phyloP scores from a whole-genome alignment of 768 basidiomycete genomes.

The Russula lepida region DNA sequence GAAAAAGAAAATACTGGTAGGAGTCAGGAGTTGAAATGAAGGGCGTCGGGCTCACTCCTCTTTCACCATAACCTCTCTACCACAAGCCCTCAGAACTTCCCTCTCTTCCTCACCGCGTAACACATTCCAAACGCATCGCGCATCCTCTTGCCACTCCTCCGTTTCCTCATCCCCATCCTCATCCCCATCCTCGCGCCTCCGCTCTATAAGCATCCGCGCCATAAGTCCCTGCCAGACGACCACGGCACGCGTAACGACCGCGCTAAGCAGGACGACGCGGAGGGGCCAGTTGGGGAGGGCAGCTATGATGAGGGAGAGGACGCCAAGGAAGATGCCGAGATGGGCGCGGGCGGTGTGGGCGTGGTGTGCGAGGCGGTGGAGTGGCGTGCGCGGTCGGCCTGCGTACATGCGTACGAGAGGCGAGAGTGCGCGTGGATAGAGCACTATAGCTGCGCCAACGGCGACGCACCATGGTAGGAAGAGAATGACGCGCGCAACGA shows the following conservation, averaged over 20 bases:
- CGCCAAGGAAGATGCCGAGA: slow-evolving; percentile 13
- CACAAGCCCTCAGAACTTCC: slow-evolving; percentile 6
- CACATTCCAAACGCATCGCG: slow-evolving; percentile 16
- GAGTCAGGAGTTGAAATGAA: neutral
- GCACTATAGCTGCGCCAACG: slow-evolving; percentile 13
- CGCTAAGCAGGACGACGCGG: neutral
- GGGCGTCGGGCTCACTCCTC: neutral
- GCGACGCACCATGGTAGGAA: slow-evolving; percentile 18
- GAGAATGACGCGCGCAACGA: slow-evolving; percentile 7
- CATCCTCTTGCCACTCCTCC: slow-evolving; percentile 14
- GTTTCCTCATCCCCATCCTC: neutral
- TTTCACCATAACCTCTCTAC: neutral
- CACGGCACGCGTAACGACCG: neutral
- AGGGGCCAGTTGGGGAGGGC: neutral
- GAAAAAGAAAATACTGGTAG: neutral
- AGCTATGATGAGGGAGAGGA: neutral
- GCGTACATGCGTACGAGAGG: slow-evolving; percentile 10
- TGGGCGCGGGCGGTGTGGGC: slow-evolving; percentile 17
- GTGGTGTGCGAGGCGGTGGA: slow-evolving; percentile 20
- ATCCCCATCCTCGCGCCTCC: neutral
- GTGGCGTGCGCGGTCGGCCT: neutral
- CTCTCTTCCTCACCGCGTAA: slow-evolving; percentile 15
- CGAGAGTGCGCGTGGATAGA: slow-evolving; percentile 8
- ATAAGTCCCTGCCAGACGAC: slow-evolving; percentile 7
- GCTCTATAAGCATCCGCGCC: neutral